Base-by-base conservation (phyloP, 805 yeast species). In the Saccharomycopsis selenospora region DNA sequence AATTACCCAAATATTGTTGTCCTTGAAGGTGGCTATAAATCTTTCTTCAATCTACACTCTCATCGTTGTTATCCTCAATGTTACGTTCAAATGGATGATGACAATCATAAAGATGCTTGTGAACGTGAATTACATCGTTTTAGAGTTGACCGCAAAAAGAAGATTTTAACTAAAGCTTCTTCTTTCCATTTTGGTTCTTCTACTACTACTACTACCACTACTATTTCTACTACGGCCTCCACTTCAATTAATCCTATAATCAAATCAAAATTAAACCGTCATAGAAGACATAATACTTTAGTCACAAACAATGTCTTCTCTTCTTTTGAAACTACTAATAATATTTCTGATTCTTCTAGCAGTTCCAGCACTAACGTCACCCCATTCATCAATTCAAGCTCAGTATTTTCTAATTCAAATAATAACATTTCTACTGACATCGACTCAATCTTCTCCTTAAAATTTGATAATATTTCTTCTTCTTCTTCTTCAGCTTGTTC, bases 1-100 rank as follows among this genome's bases (percentile, higher is more conserved):
- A 77, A 76, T 55, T 93, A 83, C 61, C 99, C 99, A 2, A 96
- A 93, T 66, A 79, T 93, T 40, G 80, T 87, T 30, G 79, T 93
- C 28, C 70, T 93, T 41, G 85, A 88, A 54, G 98, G 98, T 25
- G 99, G 99, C 10, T 93, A 93, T 70, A 81, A 82, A 61, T 70
- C 71, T 33, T 93, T 90, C 60, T 90, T 72, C 64, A 80, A 80
- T 43, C 63, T 64, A 26, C 79, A 71, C 61, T 71, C 77, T 42
- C 64, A 63, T 20, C 68, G 80, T 40, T 89, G 97, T 61, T 69
- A 62, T 52, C 95, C 95, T 2, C 85, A 78, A 56, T 79, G 77
- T 47, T 93, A 93, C 59, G 79, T 90, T 45, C 91, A 82, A 57
- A 91, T 91, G 99, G 80, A 82, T 67, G 87, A 78, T 59, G 68